phyloP scores from a whole-genome alignment of 2,329 filamentous ascomycete species.

The Rhynchosporium agropyri region DNA sequence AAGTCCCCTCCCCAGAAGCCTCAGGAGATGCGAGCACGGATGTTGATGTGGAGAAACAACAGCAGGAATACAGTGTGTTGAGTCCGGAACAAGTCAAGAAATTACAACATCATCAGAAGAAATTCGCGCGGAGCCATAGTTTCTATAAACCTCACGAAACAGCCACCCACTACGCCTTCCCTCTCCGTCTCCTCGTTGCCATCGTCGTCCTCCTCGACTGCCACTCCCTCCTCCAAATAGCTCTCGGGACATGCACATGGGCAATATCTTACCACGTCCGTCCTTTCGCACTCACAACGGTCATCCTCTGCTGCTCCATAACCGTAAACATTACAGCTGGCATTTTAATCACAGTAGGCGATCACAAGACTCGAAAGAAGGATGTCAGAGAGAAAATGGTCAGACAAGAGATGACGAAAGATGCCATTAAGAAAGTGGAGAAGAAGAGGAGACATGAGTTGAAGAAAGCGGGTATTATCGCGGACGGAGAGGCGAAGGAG shows the following conservation, averaged over 20 bases:
- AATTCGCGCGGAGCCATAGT: constrained; percentile 80
- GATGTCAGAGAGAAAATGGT: constrained; percentile 78
- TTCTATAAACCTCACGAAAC: constrained; percentile 92
- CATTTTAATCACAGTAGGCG: constrained; percentile 74
- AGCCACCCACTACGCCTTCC: constrained; percentile 78
- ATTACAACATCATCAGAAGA: constrained; percentile 75
- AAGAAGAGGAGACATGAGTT: constrained; percentile 40
- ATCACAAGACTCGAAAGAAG: constrained; percentile 79
- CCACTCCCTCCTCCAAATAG: constrained; percentile 79
- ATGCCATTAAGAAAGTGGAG: constrained; percentile 54
- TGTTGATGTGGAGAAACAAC: constrained; percentile 35
- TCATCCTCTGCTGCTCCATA: constrained; percentile 79
- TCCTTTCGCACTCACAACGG: constrained; percentile 73
- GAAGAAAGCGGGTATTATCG: constrained; percentile 13
- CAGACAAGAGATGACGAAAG: constrained; percentile 72
- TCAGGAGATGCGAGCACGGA: too few species aligned
- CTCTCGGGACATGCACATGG: constrained; percentile 78
- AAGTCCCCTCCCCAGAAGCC: constrained; percentile 26
- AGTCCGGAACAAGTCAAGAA: constrained; percentile 66
- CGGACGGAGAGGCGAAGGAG: neutral
- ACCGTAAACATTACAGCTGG: constrained; percentile 77
- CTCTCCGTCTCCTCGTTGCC: constrained; percentile 71
- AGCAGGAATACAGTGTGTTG: constrained; percentile 61
- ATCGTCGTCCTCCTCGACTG: constrained; percentile 79
- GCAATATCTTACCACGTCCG: constrained; percentile 71